Conservation (phyloP, 2,329 filamentous ascomycete genomes). For the Alternaria conjuncta region DNA sequence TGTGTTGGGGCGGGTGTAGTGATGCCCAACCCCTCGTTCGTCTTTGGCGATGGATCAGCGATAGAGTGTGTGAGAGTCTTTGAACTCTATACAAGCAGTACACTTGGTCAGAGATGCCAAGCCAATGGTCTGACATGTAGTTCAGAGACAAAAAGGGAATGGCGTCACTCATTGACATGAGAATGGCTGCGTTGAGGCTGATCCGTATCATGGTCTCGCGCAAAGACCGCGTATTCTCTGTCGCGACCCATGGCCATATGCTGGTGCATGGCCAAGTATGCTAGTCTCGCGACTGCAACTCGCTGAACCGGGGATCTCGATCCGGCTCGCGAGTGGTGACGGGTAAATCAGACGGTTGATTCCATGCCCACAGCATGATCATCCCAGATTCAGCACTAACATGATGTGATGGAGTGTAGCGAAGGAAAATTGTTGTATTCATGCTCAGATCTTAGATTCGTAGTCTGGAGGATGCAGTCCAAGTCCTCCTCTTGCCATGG, state of each 20-base stretch:
- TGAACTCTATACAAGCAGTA: neutral
- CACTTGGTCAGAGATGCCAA: neutral
- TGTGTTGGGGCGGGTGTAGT: no score
- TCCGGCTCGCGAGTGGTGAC: neutral
- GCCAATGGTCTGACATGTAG: neutral
- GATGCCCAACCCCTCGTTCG: neutral
- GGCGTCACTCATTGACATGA: neutral
- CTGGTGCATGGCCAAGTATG: conserved; percentile 2
- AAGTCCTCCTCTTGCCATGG: conserved; percentile 49
- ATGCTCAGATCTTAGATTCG: conserved; percentile 39
- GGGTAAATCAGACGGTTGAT: conserved; percentile 11
- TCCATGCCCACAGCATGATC: neutral
- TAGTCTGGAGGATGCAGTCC: conserved; percentile 47
- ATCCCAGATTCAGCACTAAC: neutral
- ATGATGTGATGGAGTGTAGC: conserved; percentile 4
- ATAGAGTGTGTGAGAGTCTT: neutral
- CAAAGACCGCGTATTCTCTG: neutral
- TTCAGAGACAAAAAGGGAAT: neutral
- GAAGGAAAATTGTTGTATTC: conserved; percentile 2
- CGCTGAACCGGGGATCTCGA: neutral
- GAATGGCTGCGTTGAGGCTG: neutral
- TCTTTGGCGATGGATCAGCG: neutral
- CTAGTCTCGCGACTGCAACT: neutral
- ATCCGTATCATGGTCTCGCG: neutral
- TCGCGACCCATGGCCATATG: neutral